A percentile compares a stretch with the other conserved stretches of the same genome.
Conservation (phyloP, 805 yeast genomes). For the Metschnikowia rubicola region DNA sequence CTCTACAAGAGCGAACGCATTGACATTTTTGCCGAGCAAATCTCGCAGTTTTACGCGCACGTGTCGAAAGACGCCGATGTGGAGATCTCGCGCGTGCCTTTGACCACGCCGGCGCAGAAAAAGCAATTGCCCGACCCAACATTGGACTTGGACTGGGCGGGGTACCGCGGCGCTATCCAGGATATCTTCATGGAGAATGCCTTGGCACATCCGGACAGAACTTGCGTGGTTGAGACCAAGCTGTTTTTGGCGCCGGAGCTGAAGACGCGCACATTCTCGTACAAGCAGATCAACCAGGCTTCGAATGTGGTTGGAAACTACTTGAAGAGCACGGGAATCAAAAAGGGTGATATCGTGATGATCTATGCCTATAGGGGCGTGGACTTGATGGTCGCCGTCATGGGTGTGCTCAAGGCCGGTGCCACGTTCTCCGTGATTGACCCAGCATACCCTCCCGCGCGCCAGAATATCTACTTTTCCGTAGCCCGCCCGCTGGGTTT, state of each 20-base stretch:
- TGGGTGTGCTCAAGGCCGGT: constrained; percentile 98
- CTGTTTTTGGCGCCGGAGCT: constrained; percentile 53
- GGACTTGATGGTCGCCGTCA: constrained; percentile 91
- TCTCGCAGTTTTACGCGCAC: constrained; percentile 46
- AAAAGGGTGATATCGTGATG: constrained; percentile 93
- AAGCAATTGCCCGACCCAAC: constrained; percentile 82
- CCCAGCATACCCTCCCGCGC: constrained; percentile 98
- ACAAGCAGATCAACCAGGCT: constrained; percentile 85
- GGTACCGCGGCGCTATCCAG: constrained; percentile 92
- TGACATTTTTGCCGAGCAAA: constrained; percentile 67
- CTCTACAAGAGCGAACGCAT: constrained; percentile 71
- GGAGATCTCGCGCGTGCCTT: constrained; percentile 56
- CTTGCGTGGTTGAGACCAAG: constrained; percentile 91
- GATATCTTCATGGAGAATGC: constrained; percentile 93
- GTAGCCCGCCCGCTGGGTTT: constrained; percentile 94
- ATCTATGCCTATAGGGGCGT: constrained; percentile 97
- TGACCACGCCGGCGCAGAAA: constrained; percentile 66
- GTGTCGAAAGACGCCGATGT: constrained; percentile 36
- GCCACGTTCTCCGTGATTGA: constrained; percentile 98
- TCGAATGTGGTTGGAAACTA: constrained; percentile 92
- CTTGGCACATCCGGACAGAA: constrained; percentile 73
- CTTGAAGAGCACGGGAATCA: constrained; percentile 73
- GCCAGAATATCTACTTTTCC: constrained; percentile 88
- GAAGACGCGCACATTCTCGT: constrained; percentile 71
- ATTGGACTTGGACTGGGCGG: constrained; percentile 80